These are phyloP conservation scores for Metarhizium brunneum DNA, from an alignment of 2,329 filamentous ascomycete genomes.

Conservation along the genomic window DNA sequence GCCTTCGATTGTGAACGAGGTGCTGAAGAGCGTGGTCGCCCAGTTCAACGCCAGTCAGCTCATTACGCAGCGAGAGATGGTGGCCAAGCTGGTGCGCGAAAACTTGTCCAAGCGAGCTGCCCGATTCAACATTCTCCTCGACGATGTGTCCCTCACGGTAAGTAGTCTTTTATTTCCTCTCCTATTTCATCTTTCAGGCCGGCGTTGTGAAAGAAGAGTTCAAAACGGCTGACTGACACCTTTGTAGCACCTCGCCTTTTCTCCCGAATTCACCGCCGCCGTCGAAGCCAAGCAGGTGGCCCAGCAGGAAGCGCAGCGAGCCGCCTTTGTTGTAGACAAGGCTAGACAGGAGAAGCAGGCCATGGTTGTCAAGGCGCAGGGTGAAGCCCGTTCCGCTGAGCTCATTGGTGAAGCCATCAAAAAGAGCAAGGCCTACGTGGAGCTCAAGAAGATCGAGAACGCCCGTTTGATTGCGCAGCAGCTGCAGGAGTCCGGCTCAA, in stretches of 20 bases:
- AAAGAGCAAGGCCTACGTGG: constrained; percentile 95
- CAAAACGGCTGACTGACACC: background rate
- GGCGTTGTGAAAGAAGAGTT: background rate
- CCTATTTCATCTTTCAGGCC: background rate
- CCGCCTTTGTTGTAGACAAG: constrained; percentile 97
- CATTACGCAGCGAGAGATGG: constrained; percentile 98
- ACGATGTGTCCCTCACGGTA: constrained; percentile 95
- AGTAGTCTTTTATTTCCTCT: constrained; percentile 16
- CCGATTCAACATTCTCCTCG: constrained; percentile 92
- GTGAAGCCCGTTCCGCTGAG: constrained; percentile 96
- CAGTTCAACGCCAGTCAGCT: constrained; percentile 98
- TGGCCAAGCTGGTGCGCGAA: constrained; percentile 82
- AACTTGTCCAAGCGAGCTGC: constrained; percentile 86
- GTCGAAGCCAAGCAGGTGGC: constrained; percentile 68
- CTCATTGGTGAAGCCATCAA: constrained; percentile 99
- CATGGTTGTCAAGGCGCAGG: constrained; percentile 95
- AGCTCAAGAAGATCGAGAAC: constrained; percentile 97
- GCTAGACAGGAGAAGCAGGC: constrained; percentile 99
- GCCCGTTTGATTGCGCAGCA: constrained; percentile 81
- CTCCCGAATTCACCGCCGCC: constrained; percentile 63
- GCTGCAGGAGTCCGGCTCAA: constrained; percentile 74
- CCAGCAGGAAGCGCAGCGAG: constrained; percentile 90
- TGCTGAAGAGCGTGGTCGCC: constrained; percentile 95
- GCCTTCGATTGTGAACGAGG: constrained; percentile 97
- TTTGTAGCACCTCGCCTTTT: constrained; percentile 58